These are phyloP conservation scores for Colletotrichum camelliae DNA, from an alignment of 2,329 filamentous ascomycete genomes.

Conservation along the genomic window DNA sequence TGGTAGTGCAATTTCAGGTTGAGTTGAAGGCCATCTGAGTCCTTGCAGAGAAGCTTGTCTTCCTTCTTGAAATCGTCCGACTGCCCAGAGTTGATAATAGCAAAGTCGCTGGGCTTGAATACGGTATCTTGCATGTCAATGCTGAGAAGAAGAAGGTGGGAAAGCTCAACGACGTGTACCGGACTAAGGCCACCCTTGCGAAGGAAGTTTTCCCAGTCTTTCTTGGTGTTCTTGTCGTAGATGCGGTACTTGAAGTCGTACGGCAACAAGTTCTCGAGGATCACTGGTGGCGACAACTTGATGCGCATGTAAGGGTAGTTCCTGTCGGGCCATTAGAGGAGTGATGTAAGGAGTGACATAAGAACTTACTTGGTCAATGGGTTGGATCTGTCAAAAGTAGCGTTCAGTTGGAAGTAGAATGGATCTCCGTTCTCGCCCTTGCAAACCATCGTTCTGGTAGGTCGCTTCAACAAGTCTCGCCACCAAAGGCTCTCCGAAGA, in stretches of 20 bases:
- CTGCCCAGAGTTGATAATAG: slow-evolving; percentile 91
- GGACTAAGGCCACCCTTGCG: slow-evolving; percentile 96
- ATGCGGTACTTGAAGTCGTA: slow-evolving; percentile 99
- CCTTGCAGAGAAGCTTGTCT: slow-evolving; percentile 78
- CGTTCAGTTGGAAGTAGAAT: slow-evolving; percentile 97
- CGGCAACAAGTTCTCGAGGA: slow-evolving; percentile 91
- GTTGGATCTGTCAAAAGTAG: slow-evolving; percentile 82
- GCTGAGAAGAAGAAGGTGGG: slow-evolving; percentile 89
- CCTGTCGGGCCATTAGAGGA: slow-evolving; percentile 47
- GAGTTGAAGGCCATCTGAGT: slow-evolving; percentile 79
- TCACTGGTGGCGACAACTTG: slow-evolving; percentile 88
- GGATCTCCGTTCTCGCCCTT: slow-evolving; percentile 85
- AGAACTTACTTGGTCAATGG: slow-evolving; percentile 72
- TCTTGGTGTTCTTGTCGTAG: slow-evolving; percentile 98
- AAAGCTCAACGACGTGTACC: slow-evolving; percentile 95
- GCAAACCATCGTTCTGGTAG: slow-evolving; percentile 87
- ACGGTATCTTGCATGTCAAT: slow-evolving; percentile 96
- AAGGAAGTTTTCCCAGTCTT: slow-evolving; percentile 98
- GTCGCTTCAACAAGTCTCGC: slow-evolving; percentile 85
- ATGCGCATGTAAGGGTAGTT: slow-evolving; percentile 95
- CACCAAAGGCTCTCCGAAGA: slow-evolving; percentile 89
- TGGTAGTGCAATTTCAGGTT: slow-evolving; percentile 90
- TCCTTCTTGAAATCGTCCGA: slow-evolving; percentile 91
- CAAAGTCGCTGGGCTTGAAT: slow-evolving; percentile 94
- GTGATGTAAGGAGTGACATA: background rate